phyloP scores from a whole-genome alignment of 371 early-diverging fungal genomes.

The Funneliformis caledonium region DNA sequence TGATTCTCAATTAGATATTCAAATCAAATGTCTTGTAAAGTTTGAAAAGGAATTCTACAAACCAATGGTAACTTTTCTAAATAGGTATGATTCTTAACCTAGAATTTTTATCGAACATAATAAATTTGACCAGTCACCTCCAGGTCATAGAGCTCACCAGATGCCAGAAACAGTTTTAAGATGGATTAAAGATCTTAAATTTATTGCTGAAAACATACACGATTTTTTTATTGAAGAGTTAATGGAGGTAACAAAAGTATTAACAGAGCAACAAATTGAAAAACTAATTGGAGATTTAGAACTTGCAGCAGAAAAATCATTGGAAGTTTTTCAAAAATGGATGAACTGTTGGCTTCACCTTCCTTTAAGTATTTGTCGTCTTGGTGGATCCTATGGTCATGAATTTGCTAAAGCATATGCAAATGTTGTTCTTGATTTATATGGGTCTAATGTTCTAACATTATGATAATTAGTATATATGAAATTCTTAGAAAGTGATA shows the following conservation, averaged over 20 bases:
- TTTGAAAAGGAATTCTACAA: slow-evolving; percentile 1
- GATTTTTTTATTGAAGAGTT: not conserved
- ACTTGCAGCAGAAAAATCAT: not conserved
- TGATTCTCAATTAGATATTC: not conserved
- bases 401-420: not conserved
- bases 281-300: not conserved
- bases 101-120: no score
- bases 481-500: not conserved
- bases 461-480: not conserved
- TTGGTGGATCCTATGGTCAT: not conserved
- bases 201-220: no score
- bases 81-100: not conserved
- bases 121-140: no score
- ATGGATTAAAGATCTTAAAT: no score
- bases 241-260: not conserved
- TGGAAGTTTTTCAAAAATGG: not conserved
- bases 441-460: not conserved
- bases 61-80: not conserved
- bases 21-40: not conserved
- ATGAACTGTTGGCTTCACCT: not conserved
- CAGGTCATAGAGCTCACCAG: no score
- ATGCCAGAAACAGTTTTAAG: no score
- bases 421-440: not conserved
- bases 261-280: not conserved
- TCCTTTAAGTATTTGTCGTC: not conserved